phyloP scores from a whole-genome alignment of 2,329 filamentous ascomycete genomes.

The Fusarium chaquense region DNA sequence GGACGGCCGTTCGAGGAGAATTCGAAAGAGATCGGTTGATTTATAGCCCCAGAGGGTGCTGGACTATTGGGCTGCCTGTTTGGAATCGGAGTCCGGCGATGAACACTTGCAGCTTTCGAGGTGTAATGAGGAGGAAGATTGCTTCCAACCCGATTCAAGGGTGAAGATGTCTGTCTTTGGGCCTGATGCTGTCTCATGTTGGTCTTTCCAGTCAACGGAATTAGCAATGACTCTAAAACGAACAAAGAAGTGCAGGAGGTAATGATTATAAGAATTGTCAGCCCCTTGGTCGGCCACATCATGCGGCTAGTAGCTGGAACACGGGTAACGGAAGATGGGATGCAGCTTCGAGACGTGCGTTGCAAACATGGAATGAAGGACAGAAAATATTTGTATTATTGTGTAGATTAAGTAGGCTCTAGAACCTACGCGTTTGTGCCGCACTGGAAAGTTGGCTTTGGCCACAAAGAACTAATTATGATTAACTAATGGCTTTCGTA shows the following conservation, averaged over 20 bases:
- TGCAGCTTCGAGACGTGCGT: constrained; percentile 33
- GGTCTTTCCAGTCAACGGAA: not conserved
- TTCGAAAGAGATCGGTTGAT: not conserved
- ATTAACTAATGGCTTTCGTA: too few species aligned
- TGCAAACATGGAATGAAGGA: constrained; percentile 30
- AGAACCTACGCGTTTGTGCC: too few species aligned
- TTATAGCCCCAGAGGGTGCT: not conserved
- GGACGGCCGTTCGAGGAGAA: constrained; percentile 5
- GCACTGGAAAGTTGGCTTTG: too few species aligned
- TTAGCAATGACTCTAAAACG: not conserved
- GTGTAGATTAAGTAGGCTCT: too few species aligned
- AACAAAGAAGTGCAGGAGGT: constrained; percentile 2
- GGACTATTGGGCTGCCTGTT: not conserved
- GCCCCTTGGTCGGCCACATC: not conserved
- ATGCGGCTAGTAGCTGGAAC: constrained; percentile 26
- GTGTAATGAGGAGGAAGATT: constrained; percentile 7
- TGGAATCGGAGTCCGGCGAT: constrained; percentile 3
- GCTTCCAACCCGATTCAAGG: constrained; percentile 4
- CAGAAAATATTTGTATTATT: too few species aligned
- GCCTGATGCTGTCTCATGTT: constrained; percentile 3
- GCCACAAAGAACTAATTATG: too few species aligned
- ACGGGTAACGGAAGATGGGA: constrained; percentile 38
- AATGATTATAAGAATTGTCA: constrained; percentile 14
- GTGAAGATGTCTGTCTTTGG: not conserved
- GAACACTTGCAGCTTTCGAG: not conserved